A percentile compares a stretch with the other conserved stretches of the same genome.
Evolutionary conservation across 805 yeast species (phyloP).

Genomic region (Cyberlindnera amylophila): DNA sequence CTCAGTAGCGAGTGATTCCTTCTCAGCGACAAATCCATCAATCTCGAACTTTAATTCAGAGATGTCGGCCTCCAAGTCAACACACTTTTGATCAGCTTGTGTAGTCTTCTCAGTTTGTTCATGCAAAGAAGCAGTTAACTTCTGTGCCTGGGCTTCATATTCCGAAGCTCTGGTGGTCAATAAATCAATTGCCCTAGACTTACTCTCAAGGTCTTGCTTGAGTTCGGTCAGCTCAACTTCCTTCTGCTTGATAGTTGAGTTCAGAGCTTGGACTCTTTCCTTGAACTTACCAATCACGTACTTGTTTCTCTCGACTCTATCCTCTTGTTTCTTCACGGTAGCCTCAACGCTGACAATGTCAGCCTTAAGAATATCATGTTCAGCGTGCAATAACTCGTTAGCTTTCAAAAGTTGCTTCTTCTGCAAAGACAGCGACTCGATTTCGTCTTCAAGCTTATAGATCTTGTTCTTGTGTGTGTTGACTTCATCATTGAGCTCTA

Average conservation of each 20-base stretch:
- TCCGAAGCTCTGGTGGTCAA: conserved; percentile 15
- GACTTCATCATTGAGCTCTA: conserved; percentile 18
- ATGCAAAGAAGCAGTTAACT: conserved; percentile 5
- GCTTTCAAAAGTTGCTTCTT: conserved; percentile 19
- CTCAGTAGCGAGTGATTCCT: conserved; percentile 1
- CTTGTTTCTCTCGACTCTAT: conserved; percentile 15
- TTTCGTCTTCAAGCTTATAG: conserved; percentile 19
- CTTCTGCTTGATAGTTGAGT: conserved; percentile 10
- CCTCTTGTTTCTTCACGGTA: conserved; percentile 13
- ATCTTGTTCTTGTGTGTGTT: conserved; percentile 16
- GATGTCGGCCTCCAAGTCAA: background rate
- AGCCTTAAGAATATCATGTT: conserved; percentile 18
- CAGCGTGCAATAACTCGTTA: conserved; percentile 20
- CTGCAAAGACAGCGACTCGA: conserved; percentile 16
- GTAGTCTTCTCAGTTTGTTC: conserved; percentile 11
- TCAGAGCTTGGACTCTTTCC: conserved; percentile 17
- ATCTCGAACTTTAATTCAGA: conserved; percentile 1
- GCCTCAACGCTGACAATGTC: conserved; percentile 18
- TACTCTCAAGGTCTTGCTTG: conserved; percentile 13
- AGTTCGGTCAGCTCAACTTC: conserved; percentile 9
- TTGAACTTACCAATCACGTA: conserved; percentile 21
- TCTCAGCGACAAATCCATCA: background rate
- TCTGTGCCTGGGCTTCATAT: conserved; percentile 20
- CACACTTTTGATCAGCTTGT: background rate
- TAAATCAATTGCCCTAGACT: conserved; percentile 16